These are phyloP conservation scores for Lentinus tigrinus DNA, from an alignment of 768 basidiomycete species.

Conservation along the genomic window DNA sequence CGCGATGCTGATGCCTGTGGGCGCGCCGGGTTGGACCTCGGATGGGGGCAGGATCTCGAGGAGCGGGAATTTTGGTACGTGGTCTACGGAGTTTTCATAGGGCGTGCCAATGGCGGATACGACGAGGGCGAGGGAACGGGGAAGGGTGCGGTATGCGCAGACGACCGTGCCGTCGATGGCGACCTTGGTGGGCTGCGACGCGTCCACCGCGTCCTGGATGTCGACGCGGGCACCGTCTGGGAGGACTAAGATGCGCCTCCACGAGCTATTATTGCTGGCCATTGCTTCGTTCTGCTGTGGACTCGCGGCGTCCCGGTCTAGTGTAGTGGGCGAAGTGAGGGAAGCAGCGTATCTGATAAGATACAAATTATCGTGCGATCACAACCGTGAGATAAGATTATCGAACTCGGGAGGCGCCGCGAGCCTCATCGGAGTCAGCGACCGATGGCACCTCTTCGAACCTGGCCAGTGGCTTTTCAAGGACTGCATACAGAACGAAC, in stretches of 20 bases:
- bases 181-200: constrained; percentile 6
- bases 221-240: constrained; percentile 15
- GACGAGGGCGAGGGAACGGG: constrained; percentile 14
- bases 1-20: constrained; percentile 21
- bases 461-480: too few species aligned
- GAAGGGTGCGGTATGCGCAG: constrained; percentile 16
- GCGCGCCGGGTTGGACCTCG: not conserved
- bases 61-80: constrained; percentile 16
- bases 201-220: not conserved
- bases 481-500: too few species aligned
- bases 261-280: not conserved
- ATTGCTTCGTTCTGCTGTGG: not conserved
- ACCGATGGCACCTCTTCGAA: too few species aligned
- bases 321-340: too few species aligned
- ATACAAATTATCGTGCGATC: not conserved
- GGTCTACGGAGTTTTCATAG: constrained; percentile 12
- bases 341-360: constrained; percentile 7
- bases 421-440: not conserved
- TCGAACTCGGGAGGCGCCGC: not conserved
- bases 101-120: constrained; percentile 18
- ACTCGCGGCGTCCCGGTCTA: too few species aligned
- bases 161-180: constrained; percentile 13
- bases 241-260: constrained; percentile 11
- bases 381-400: not conserved
- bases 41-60: constrained; percentile 15